These are phyloP conservation scores for Phylloporus arenicola DNA, from an alignment of 768 basidiomycete genomes.

Conservation along the genomic window DNA sequence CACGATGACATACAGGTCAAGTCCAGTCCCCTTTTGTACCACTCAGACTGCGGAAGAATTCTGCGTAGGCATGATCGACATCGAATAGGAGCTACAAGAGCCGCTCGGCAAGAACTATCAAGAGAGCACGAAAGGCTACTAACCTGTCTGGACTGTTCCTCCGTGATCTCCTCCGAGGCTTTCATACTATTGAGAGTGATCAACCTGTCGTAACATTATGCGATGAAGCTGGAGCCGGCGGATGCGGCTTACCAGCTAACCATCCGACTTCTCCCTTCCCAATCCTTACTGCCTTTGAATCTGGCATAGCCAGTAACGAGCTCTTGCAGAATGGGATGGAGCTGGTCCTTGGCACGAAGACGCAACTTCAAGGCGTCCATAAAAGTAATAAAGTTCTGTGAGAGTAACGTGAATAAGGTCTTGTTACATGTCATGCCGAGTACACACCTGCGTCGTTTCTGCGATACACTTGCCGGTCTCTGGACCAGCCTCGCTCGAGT, in stretches of 20 bases:
- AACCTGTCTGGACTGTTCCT: conserved; percentile 92
- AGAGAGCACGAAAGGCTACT: conserved; percentile 5
- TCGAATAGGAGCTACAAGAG: conserved; percentile 79
- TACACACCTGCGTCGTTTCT: conserved; percentile 84
- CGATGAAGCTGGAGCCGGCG: neutral
- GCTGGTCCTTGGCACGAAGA: conserved; percentile 92
- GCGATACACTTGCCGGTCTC: conserved; percentile 97
- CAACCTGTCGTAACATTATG: conserved; percentile 48
- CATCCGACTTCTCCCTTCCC: conserved; percentile 90
- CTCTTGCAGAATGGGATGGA: conserved; percentile 91
- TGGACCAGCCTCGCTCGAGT: conserved; percentile 85
- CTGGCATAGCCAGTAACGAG: conserved; percentile 92
- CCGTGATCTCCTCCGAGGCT: conserved; percentile 91
- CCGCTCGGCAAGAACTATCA: neutral
- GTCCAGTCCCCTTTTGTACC: conserved; percentile 31
- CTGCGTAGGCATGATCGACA: conserved; percentile 92
- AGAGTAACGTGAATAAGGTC: neutral
- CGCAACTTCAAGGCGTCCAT: conserved; percentile 95
- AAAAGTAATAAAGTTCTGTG: conserved; percentile 93
- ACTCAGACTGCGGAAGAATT: conserved; percentile 79
- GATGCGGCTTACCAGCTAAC: conserved; percentile 69
- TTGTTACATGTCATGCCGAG: neutral
- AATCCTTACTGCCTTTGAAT: conserved; percentile 92
- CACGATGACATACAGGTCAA: conserved; percentile 5
- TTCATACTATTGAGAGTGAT: conserved; percentile 97